Percentiles rank a stretch among this genome's conserved stretches.
These are phyloP conservation scores for Trichoderma sp. DNA, from an alignment of 2,329 filamentous ascomycete species.

Conservation along the genomic window DNA sequence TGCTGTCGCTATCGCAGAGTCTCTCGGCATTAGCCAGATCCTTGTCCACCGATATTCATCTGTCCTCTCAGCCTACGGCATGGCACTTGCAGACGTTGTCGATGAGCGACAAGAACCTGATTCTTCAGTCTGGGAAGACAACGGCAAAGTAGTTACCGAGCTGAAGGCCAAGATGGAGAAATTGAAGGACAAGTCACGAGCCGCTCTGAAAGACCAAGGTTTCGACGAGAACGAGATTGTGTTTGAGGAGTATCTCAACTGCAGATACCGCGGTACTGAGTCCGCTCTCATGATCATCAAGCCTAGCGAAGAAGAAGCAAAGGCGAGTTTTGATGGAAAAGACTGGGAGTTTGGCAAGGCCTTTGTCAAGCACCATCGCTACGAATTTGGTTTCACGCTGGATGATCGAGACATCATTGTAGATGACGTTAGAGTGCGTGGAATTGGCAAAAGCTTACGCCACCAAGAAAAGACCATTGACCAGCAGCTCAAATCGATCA, in stretches of 20 bases:
- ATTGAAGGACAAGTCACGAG: conserved; percentile 71
- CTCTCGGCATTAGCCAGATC: conserved; percentile 80
- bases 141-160: conserved; percentile 56
- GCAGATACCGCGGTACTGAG: conserved; percentile 88
- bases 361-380: conserved; percentile 82
- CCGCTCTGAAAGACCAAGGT: conserved; percentile 70
- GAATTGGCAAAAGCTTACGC: conserved; percentile 84
- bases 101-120: conserved; percentile 84
- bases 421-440: conserved; percentile 83
- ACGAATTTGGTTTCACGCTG: conserved; percentile 90
- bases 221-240: conserved; percentile 72
- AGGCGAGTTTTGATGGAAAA: conserved; percentile 59
- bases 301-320: conserved; percentile 61
- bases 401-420: conserved; percentile 82
- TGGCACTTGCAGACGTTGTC: conserved; percentile 90
- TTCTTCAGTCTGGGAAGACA: conserved; percentile 60
- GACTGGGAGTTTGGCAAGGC: conserved; percentile 81
- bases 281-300: conserved; percentile 87
- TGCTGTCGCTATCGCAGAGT: conserved; percentile 84
- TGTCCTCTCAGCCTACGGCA: conserved; percentile 85
- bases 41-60: conserved; percentile 85
- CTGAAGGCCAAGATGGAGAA: conserved; percentile 74
- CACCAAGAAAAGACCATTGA: conserved; percentile 80
- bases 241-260: conserved; percentile 91
- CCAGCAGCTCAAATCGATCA: conserved; percentile 71